A percentile compares a stretch with the other conserved stretches of the same genome.
phyloP scores from a whole-genome alignment of 2,329 filamentous ascomycete genomes.

The Cadophora gregata region DNA sequence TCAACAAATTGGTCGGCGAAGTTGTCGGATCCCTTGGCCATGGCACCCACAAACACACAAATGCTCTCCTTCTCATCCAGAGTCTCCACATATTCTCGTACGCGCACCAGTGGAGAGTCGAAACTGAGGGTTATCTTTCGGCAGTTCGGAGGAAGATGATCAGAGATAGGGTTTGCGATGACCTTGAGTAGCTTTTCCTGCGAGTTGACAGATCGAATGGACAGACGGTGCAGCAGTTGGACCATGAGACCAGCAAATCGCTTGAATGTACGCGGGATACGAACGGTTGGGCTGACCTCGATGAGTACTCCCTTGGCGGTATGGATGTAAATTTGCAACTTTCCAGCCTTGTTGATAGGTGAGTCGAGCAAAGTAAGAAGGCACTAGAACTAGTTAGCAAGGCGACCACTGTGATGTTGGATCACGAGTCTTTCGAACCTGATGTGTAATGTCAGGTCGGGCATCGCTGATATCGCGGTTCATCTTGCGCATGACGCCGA shows the following conservation, averaged over 20 bases:
- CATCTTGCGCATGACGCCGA: slow-evolving; percentile 99
- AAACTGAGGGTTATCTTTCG: slow-evolving; percentile 97
- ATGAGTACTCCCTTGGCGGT: slow-evolving; percentile 97
- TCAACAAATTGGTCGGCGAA: slow-evolving; percentile 96
- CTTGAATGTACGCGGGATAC: slow-evolving; percentile 98
- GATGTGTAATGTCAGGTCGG: slow-evolving; percentile 96
- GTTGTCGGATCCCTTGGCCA: slow-evolving; percentile 96
- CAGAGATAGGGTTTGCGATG: slow-evolving; percentile 97
- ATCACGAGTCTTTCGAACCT: slow-evolving; percentile 65
- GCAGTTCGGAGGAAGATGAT: slow-evolving; percentile 95
- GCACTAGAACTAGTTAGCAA: slow-evolving; percentile 65
- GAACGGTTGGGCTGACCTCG: slow-evolving; percentile 96
- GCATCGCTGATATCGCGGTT: slow-evolving; percentile 98
- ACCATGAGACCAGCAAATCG: slow-evolving; percentile 99
- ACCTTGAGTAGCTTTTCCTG: slow-evolving; percentile 97
- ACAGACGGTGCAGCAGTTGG: slow-evolving; percentile 91
- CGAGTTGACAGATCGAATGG: slow-evolving; percentile 94
- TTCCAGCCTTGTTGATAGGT: slow-evolving; percentile 97
- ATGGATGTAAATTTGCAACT: slow-evolving; percentile 97
- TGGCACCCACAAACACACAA: slow-evolving; percentile 96
- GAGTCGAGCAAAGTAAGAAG: slow-evolving; percentile 96
- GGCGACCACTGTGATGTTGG: slow-evolving; percentile 33
- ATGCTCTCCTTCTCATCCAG: slow-evolving; percentile 87
- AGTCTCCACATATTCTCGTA: slow-evolving; percentile 85
- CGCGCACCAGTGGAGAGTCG: slow-evolving; percentile 84